A percentile compares a stretch with the other conserved stretches of the same genome.
Conservation (phyloP, 176 grass and related monocot genomes). For the Oryza rufipogon region DNA sequence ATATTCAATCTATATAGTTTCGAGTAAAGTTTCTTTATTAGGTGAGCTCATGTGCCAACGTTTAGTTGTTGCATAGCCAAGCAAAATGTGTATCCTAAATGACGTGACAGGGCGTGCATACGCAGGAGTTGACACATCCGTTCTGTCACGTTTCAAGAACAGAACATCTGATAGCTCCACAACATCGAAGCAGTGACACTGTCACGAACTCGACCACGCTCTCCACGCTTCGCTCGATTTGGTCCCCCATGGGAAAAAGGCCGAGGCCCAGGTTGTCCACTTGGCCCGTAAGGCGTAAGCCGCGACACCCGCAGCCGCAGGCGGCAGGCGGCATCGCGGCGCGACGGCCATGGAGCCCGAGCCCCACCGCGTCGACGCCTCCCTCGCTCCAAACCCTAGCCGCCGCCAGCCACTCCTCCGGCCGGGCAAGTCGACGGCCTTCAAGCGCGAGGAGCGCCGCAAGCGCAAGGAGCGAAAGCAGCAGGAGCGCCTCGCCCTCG, state of each 20-base stretch:
- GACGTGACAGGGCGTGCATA: no score
- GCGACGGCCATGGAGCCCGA: constrained; percentile 43
- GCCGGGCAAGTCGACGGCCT: constrained; percentile 59
- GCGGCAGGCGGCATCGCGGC: background rate
- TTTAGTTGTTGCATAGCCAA: no score
- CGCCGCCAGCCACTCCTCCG: constrained; percentile 39
- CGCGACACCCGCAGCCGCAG: no score
- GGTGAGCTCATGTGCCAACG: no score
- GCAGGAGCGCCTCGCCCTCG: constrained; percentile 47
- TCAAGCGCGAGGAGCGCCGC: constrained; percentile 83
- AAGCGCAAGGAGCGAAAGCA: constrained; percentile 69
- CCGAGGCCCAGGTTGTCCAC: no score
- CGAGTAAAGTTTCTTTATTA: no score
- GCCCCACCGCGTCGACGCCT: background rate
- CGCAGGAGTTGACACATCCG: background rate
- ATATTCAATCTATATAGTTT: no score
- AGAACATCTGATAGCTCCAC: background rate
- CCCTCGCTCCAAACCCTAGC: constrained; percentile 39
- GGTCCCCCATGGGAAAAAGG: background rate
- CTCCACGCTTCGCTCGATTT: background rate
- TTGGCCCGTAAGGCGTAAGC: no score
- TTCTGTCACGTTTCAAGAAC: background rate
- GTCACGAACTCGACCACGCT: background rate
- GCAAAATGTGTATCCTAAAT: no score
- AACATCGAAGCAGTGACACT: background rate